A percentile compares a stretch with the other conserved stretches of the same genome.
Conservation (phyloP, 208 protist genomes). For the Leishmania arabica region DNA sequence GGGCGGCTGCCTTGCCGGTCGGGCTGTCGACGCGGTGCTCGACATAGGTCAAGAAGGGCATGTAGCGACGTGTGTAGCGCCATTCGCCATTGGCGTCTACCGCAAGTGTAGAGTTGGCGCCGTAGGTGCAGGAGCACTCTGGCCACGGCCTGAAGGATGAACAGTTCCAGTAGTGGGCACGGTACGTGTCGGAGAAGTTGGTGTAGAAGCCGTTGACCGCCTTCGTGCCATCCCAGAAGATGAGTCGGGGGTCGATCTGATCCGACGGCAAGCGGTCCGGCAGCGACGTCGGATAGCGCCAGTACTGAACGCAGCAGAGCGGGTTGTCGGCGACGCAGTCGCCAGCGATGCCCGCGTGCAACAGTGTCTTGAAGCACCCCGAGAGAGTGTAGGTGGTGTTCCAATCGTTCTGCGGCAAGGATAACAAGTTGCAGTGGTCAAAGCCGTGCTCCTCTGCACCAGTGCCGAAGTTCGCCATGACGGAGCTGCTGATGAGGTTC, state of each 20-base stretch:
- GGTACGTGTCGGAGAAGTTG: conserved; percentile 30
- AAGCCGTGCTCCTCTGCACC: not conserved
- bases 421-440: not conserved
- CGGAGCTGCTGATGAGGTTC: not conserved
- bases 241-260: conserved; percentile 23
- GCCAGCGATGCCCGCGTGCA: conserved; percentile 27
- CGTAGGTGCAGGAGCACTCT: not conserved
- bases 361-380: conserved; percentile 22
- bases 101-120: conserved; percentile 8
- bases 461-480: conserved; percentile 1
- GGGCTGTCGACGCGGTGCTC: conserved; percentile 14
- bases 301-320: conserved; percentile 37
- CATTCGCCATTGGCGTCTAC: conserved; percentile 27
- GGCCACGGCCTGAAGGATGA: conserved; percentile 3
- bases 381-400: not conserved
- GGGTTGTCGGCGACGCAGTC: conserved; percentile 28
- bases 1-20: not conserved
- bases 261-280: conserved; percentile 4
- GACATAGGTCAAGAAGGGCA: conserved; percentile 13
- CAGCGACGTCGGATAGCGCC: conserved; percentile 29
- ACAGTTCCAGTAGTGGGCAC: conserved; percentile 5
- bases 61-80: conserved; percentile 15
- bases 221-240: conserved; percentile 35
- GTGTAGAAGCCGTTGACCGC: conserved; percentile 35
- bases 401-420: not conserved